Percentiles rank a stretch among this genome's conserved stretches.
Conservation (phyloP, 2,329 filamentous ascomycete species). For the Aureobasidium sp. region DNA sequence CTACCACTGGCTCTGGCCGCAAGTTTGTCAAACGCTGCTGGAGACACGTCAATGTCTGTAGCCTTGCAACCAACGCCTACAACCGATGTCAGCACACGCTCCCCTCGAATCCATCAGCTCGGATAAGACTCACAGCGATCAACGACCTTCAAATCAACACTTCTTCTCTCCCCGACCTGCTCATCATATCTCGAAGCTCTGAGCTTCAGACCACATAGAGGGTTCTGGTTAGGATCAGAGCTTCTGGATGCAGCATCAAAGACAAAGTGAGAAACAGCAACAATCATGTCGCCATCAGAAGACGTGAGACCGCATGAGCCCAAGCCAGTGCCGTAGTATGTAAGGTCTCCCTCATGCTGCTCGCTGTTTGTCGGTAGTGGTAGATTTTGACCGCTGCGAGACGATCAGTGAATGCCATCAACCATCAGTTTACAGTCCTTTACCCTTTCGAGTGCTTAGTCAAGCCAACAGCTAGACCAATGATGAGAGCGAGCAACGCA, state of each 20-base stretch:
- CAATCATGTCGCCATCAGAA: constrained; percentile 48
- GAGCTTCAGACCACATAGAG: constrained; percentile 59
- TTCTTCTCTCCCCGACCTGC: constrained; percentile 37
- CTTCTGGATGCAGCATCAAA: constrained; percentile 47
- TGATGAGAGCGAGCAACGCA: constrained; percentile 31
- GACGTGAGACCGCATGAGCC: constrained; percentile 60
- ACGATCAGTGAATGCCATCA: background rate
- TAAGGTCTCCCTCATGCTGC: constrained; percentile 54
- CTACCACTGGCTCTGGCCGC: constrained; percentile 27
- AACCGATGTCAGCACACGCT: background rate
- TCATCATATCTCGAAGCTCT: constrained; percentile 45
- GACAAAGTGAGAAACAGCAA: constrained; percentile 56
- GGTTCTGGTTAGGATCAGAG: constrained; percentile 51
- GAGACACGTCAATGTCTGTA: constrained; percentile 42
- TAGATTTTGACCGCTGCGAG: constrained; percentile 32
- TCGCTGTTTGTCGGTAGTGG: constrained; percentile 44
- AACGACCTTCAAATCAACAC: constrained; percentile 55
- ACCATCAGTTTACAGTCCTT: background rate
- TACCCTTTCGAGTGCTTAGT: constrained; percentile 16
- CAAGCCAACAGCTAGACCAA: constrained; percentile 35
- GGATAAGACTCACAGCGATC: constrained; percentile 47
- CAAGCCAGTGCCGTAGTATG: constrained; percentile 57
- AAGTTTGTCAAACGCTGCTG: constrained; percentile 38
- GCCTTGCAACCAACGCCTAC: constrained; percentile 32
- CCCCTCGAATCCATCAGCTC: too few species aligned